Base-by-base conservation (phyloP, 2,329 filamentous ascomycete species). In the Aspergillus jensenii region DNA sequence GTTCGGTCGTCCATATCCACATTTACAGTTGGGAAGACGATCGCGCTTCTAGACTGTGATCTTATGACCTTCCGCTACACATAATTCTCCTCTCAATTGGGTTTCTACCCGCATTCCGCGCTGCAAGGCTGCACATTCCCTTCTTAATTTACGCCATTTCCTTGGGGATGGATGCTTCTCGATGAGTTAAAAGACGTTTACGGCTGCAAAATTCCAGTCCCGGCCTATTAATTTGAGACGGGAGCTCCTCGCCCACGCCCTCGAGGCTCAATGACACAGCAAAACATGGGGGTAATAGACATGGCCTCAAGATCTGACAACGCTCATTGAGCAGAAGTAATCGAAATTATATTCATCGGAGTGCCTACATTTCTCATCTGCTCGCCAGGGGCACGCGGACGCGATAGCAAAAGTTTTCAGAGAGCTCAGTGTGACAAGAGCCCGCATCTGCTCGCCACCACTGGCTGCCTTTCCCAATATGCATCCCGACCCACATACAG, bases 401-500 rank as follows among this genome's bases (percentile, higher is more conserved):
- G 33, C 15, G 43, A 33, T 23, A 39, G 23, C 41, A 53, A 47
- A 39, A 23, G 39, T 54, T 40, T 46, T 14, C 23, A 17, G 19
- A 27, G 11, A 40, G 15, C 15, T 33, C 23, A 55, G 52, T 55
- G 52, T 48, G 52, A 48, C 23, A 39, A 27, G 52, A 48, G 43
- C 52, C 43, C 37, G 52, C 52, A 54, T 47, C 31, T 48, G 52
- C 35, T 21, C 33, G 19, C 27, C 44, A 41, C 23, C 43, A 33
- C 21, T 48, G 35, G 33, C 33, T 48, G 33, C 52, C 12, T 21
- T 54, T 19, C n/a, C 19, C 44, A 41, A 35, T 23, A 39, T 55
- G 52, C 52, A 55, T 48, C 19, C 25, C n/a, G 52, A 46, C 52
- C 52, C 52, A 55, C 52, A 40, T 41, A 21, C 37, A 55, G n/a